Conservation (phyloP, 257 asterid genomes). For the Petunia secreta region DNA sequence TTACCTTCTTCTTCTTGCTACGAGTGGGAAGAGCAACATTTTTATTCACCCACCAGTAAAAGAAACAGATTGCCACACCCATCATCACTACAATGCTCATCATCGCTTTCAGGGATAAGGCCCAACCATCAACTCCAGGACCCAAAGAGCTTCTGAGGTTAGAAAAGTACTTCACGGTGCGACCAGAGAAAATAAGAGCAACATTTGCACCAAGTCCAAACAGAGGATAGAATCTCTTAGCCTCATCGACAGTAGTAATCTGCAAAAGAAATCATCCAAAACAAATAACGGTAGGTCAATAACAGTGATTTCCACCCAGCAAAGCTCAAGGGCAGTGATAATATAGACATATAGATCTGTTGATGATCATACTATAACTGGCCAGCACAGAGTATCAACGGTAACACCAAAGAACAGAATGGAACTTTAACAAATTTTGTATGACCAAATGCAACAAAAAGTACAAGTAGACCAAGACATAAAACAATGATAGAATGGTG, state of each 20-base stretch:
- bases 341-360: not conserved
- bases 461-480: conserved; percentile 14
- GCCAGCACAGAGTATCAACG: not conserved
- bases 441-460: not conserved
- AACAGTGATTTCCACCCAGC: not conserved
- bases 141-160: conserved; percentile 75
- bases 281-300: not conserved
- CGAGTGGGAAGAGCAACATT: conserved; percentile 83
- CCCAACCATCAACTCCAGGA: conserved; percentile 99
- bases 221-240: conserved; percentile 93
- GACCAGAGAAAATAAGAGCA: conserved; percentile 96
- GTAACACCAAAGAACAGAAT: not conserved
- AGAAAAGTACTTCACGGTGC: conserved; percentile 96
- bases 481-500: not conserved
- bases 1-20: conserved; percentile 92
- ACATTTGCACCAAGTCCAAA: conserved; percentile 98
- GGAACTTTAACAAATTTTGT: not conserved
- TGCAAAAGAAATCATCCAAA: conserved; percentile 38
- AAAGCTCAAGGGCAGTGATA: not conserved
- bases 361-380: not conserved
- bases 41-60: conserved; percentile 95
- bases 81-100: conserved; percentile 88
- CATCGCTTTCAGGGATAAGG: conserved; percentile 90
- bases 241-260: conserved; percentile 94
- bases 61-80: conserved; percentile 80